Evolutionary conservation across 2,329 filamentous ascomycete species (phyloP), one percentile per base, ranked within the genome.

Genomic region (Fusarium algeriense): DNA sequence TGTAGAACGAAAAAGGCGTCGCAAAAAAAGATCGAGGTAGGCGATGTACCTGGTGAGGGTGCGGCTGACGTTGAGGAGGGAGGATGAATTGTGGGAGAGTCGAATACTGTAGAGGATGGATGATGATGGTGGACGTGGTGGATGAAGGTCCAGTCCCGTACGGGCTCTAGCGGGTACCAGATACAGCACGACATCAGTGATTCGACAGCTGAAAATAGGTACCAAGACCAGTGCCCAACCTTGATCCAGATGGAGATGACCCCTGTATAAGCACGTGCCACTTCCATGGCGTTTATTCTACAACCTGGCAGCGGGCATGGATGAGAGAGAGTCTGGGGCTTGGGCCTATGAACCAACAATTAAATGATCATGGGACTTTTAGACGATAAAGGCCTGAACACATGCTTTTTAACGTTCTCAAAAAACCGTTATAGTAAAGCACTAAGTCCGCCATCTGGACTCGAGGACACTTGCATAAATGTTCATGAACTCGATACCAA

Each of bases 211-310:
- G 46, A 52, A 62, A 58, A 60, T 57, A 55, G 56, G 46, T 59
- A 57, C 32, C 41, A 37, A 30, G 48, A 37, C 57, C 60, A 65
- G 50, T 65, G 62, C 63, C 63, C 44, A 49, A 65, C 50, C 50
- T 64, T 38, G 60, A 64, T 57, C 60, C 60, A 60, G 58, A 28
- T 43, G 40, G 34, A 43, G 68, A 64, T 55, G 64, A 66, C 75
- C 75, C 75, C 70, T 76, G 75, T 68, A 67, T 65, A 68, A 46
- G 75, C 75, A 76, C 75, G 75, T 74, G 75, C 75, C 75, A 74
- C 45, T 46, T 43, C 28, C 37, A 48, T 70, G 59, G 64, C 59
- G 50, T 68, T 64, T 64, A 56, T 55, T 55, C 23, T 52, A 34
- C 28, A 41, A 20, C 45, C 57, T 56, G 46, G 58, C 45, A 70